Conservation (phyloP, 1,139 yeast species). For the Candida tropicalis region DNA sequence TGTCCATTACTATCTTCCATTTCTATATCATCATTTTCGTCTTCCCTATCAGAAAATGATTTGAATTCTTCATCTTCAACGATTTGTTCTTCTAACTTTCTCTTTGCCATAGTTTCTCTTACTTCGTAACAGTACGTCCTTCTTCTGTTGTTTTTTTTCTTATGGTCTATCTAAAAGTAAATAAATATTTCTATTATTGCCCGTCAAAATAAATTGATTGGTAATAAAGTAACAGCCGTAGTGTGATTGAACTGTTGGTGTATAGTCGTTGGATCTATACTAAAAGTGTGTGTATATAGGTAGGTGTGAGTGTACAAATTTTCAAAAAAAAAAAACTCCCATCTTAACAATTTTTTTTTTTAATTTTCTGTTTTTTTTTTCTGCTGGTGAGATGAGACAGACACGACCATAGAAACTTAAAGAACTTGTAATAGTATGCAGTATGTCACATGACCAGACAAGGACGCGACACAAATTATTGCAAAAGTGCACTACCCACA, state of each 20-base stretch:
- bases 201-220: constrained; percentile 7
- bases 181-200: background rate
- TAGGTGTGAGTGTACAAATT: background rate
- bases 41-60: constrained; percentile 13
- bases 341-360: background rate
- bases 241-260: constrained; percentile 1
- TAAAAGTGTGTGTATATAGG: background rate
- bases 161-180: background rate
- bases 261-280: background rate
- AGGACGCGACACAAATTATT: background rate
- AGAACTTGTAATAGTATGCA: background rate
- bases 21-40: constrained; percentile 5
- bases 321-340: background rate
- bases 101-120: constrained; percentile 31
- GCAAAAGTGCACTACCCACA: no score
- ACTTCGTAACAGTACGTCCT: no score
- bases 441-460: background rate
- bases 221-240: constrained; percentile 1
- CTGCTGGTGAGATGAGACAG: background rate
- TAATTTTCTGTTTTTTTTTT: constrained; percentile 1
- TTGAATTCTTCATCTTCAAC: constrained; percentile 18
- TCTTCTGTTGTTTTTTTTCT: no score
- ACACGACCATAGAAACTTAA: constrained; percentile 3
- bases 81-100: constrained; percentile 26
- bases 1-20: constrained; percentile 12